A percentile compares a stretch with the other conserved stretches of the same genome.
These are phyloP conservation scores for Candida montana DNA, from an alignment of 805 yeast genomes.

Conservation along the genomic window DNA sequence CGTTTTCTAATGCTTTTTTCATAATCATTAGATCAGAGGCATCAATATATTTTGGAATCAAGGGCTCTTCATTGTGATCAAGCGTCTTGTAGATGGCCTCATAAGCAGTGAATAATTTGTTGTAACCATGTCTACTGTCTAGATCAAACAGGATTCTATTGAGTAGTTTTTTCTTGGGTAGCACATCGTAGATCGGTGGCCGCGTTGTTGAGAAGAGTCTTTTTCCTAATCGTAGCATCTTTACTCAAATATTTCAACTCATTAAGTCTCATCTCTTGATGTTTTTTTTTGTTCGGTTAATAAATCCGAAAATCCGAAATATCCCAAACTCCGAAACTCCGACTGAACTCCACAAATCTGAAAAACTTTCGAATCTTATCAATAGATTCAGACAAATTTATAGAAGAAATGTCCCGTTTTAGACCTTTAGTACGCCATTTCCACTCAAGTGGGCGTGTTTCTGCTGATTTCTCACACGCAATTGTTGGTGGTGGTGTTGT, in stretches of 20 bases:
- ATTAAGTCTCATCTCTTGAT: too few species aligned
- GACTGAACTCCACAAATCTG: not conserved
- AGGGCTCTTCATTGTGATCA: constrained; percentile 26
- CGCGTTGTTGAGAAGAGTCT: constrained; percentile 19
- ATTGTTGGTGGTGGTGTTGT: constrained; percentile 83
- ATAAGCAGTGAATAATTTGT: constrained; percentile 49
- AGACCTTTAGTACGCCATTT: constrained; percentile 9
- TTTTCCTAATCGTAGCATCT: constrained; percentile 2
- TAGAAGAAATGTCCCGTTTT: not conserved
- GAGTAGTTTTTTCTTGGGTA: constrained; percentile 55
- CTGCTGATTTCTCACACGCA: constrained; percentile 58
- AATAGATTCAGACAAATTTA: not conserved
- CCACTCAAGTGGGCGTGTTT: constrained; percentile 7
- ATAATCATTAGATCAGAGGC: constrained; percentile 62
- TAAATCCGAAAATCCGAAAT: too few species aligned
- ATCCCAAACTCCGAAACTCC: too few species aligned
- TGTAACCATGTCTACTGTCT: constrained; percentile 51
- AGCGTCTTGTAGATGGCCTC: constrained; percentile 44
- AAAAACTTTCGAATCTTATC: not conserved
- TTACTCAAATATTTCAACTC: too few species aligned
- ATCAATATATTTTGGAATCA: constrained; percentile 41
- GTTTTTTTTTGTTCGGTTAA: not conserved
- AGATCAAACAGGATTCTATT: constrained; percentile 62
- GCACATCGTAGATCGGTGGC: constrained; percentile 39
- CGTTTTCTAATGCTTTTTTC: constrained; percentile 58